phyloP scores from a whole-genome alignment of 768 basidiomycete species.

The Xanthoconium purpureum region DNA sequence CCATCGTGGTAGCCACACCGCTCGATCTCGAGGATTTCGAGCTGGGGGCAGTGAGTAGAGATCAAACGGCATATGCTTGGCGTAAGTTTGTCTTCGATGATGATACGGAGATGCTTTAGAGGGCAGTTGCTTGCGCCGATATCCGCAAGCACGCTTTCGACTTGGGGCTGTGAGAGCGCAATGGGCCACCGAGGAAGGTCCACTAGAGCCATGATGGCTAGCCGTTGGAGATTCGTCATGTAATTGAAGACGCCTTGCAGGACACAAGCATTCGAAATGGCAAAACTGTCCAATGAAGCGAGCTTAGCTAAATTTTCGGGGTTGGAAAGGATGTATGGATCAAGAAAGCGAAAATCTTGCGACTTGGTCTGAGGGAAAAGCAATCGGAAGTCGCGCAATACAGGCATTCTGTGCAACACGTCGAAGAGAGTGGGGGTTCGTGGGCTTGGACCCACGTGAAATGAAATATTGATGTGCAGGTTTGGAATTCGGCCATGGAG shows the following conservation, averaged over 20 bases:
- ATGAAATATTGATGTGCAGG: slow-evolving; percentile 9
- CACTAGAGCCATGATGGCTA: slow-evolving; percentile 33
- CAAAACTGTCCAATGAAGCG: slow-evolving; percentile 34
- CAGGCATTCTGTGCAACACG: slow-evolving; percentile 31
- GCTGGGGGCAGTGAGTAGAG: slow-evolving; percentile 28
- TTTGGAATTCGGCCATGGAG: slow-evolving; percentile 32
- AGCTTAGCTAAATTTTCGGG: slow-evolving; percentile 26
- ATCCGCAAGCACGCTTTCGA: slow-evolving; percentile 29
- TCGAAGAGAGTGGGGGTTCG: slow-evolving; percentile 23
- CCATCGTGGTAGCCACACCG: slow-evolving; percentile 38
- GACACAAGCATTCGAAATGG: slow-evolving; percentile 35
- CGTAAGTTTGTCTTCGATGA: slow-evolving; percentile 36
- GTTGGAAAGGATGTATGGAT: slow-evolving; percentile 17
- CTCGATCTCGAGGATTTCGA: slow-evolving; percentile 35
- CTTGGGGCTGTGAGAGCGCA: slow-evolving; percentile 33
- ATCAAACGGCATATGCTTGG: slow-evolving; percentile 30
- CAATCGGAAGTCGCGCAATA: slow-evolving; percentile 29
- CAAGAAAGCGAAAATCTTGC: slow-evolving; percentile 29
- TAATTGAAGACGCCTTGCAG: slow-evolving; percentile 30
- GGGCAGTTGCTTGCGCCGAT: slow-evolving; percentile 32
- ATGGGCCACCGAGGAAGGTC: slow-evolving; percentile 38
- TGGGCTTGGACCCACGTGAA: slow-evolving; percentile 8
- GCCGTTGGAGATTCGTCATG: slow-evolving; percentile 26
- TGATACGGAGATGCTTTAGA: slow-evolving; percentile 34
- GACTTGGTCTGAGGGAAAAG: slow-evolving; percentile 30